Evolutionary conservation across 768 basidiomycete genomes (phyloP).

Genomic region (Leccinellum albellum): DNA sequence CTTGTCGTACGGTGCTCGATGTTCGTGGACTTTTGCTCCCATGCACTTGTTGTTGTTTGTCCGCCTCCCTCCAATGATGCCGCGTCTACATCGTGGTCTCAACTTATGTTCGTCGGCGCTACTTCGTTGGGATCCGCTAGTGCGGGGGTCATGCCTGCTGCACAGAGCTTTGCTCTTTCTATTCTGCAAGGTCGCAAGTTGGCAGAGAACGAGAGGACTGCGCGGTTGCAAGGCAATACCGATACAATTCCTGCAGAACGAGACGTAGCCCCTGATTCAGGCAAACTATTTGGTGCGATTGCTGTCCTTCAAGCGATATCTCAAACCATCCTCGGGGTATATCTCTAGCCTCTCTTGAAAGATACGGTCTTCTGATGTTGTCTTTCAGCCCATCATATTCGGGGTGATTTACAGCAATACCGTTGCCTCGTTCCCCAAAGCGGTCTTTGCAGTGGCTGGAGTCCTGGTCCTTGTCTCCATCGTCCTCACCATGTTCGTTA

Average conservation of each 20-base stretch:
- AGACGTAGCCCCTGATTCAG: constrained; percentile 38
- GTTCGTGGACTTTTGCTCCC: constrained; percentile 62
- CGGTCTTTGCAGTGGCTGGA: constrained; percentile 62
- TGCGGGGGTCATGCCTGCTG: constrained; percentile 62
- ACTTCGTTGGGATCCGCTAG: constrained; percentile 65
- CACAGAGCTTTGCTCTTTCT: constrained; percentile 72
- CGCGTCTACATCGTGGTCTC: constrained; percentile 23
- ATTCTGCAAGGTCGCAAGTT: constrained; percentile 40
- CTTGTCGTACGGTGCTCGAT: constrained; percentile 61
- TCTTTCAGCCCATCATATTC: constrained; percentile 61
- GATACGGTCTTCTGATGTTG: constrained; percentile 8
- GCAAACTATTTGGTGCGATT: constrained; percentile 68
- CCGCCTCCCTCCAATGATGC: constrained; percentile 39
- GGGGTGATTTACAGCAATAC: constrained; percentile 62
- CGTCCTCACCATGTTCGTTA: constrained; percentile 41
- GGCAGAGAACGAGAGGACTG: constrained; percentile 36
- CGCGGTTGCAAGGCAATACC: constrained; percentile 5
- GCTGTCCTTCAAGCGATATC: constrained; percentile 64
- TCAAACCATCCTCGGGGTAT: constrained; percentile 54
- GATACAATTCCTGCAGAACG: constrained; percentile 4
- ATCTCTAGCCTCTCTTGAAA: constrained; percentile 4
- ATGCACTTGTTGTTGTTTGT: constrained; percentile 54
- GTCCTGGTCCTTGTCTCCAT: constrained; percentile 52
- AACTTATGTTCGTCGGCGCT: constrained; percentile 51
- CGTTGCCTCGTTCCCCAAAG: constrained; percentile 61